These are phyloP conservation scores for Fulvia fulva DNA, from an alignment of 2,329 filamentous ascomycete genomes.

Conservation along the genomic window DNA sequence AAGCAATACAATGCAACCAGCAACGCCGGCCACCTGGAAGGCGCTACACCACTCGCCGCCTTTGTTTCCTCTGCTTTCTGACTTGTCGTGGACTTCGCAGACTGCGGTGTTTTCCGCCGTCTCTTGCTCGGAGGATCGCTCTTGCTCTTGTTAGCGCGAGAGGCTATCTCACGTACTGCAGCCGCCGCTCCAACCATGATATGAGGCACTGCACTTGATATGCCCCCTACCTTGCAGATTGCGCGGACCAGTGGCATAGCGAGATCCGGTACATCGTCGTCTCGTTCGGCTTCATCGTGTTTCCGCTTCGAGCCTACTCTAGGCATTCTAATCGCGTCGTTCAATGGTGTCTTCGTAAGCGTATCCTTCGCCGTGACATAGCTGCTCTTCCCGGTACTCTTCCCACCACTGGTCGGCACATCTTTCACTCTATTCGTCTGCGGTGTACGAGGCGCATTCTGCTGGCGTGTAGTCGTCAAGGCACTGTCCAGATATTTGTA, in stretches of 20 bases:
- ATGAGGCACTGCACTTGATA: conserved; percentile 20
- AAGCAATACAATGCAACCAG: conserved; percentile 14
- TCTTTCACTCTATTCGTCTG: conserved; percentile 6
- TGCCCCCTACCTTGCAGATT: conserved; percentile 37
- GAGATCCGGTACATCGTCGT: conserved; percentile 9
- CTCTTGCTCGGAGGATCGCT: conserved; percentile 6
- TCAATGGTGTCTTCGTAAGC: not conserved
- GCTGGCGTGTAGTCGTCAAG: conserved; percentile 40
- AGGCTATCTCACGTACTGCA: conserved; percentile 13
- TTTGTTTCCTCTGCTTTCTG: not conserved
- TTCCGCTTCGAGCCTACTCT: not conserved
- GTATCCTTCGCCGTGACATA: not conserved
- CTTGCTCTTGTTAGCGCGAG: conserved; percentile 2
- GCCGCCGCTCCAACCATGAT: conserved; percentile 20
- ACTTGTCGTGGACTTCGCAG: conserved; percentile 4
- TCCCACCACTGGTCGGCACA: conserved; percentile 1
- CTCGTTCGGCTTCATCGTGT: not conserved
- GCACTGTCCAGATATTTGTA: conserved; percentile 75
- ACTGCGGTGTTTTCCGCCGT: conserved; percentile 12
- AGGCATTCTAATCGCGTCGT: conserved; percentile 8
- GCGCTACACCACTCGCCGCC: conserved; percentile 2
- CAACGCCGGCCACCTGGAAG: conserved; percentile 18
- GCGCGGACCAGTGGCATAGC: conserved; percentile 48
- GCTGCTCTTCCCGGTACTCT: conserved; percentile 15
- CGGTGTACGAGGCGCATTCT: conserved; percentile 36